These are phyloP conservation scores for Beauveria varroae DNA, from an alignment of 2,329 filamentous ascomycete species.

Conservation along the genomic window DNA sequence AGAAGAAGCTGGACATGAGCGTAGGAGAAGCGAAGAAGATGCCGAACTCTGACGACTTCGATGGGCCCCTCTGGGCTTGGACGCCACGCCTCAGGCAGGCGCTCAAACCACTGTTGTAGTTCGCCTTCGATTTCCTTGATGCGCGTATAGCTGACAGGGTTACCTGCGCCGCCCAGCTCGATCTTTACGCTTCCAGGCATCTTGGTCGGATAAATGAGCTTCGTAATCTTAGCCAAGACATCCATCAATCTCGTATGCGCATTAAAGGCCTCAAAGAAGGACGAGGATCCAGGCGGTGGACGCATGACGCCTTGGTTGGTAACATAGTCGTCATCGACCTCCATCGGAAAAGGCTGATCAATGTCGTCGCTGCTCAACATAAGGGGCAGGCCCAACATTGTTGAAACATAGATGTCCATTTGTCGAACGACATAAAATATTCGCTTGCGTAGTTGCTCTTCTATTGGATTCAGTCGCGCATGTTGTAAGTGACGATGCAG, in stretches of 20 bases:
- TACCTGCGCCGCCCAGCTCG: slow-evolving; percentile 40
- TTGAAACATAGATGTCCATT: slow-evolving; percentile 64
- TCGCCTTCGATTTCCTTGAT: slow-evolving; percentile 59
- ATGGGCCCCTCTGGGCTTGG: slow-evolving; percentile 70
- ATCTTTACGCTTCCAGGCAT: slow-evolving; percentile 38
- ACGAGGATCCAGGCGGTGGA: slow-evolving; percentile 48
- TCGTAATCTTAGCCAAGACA: slow-evolving; percentile 58
- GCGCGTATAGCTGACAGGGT: slow-evolving; percentile 54
- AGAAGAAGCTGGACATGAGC: slow-evolving; percentile 77
- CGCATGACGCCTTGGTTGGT: slow-evolving; percentile 48
- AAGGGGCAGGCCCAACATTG: slow-evolving; percentile 58
- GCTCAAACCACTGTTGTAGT: slow-evolving; percentile 55
- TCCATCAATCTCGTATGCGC: slow-evolving; percentile 57
- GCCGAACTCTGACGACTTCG: slow-evolving; percentile 64
- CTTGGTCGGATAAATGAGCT: slow-evolving; percentile 58
- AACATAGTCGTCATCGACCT: slow-evolving; percentile 62
- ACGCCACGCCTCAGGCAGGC: slow-evolving; percentile 66
- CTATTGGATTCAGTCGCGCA: slow-evolving; percentile 53
- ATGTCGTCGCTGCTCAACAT: slow-evolving; percentile 57
- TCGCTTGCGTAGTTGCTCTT: slow-evolving; percentile 55
- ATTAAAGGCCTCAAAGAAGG: slow-evolving; percentile 58
- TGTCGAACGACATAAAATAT: slow-evolving; percentile 63
- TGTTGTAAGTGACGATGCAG: slow-evolving; percentile 66
- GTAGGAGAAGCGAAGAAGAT: slow-evolving; percentile 70
- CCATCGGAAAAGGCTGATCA: slow-evolving; percentile 56